Base-by-base conservation (phyloP, 2,329 filamentous ascomycete species). In the Phaeosphaeriaceae sp. region DNA sequence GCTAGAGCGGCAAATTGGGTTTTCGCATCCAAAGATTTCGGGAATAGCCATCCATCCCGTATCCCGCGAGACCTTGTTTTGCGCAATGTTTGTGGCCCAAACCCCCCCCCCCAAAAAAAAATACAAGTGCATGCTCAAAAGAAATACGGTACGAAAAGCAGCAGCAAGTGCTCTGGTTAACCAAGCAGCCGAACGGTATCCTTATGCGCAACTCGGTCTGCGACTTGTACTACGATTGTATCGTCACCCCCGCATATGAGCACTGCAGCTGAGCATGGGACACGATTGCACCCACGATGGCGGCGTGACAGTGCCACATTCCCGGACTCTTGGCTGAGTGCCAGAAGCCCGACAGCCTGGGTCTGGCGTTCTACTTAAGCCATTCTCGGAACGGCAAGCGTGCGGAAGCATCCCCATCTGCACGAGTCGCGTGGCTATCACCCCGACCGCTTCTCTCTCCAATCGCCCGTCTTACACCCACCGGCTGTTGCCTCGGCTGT, bases 291-390 rank as follows among this genome's bases (percentile, higher is more conserved):
- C 55, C 66, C 66, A 67, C 60, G 49, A 66, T 64, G 60, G 56
- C 62, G 65, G 67, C 64, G 57, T 66, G 60, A 62, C 60, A 65
- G 61, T 66, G 62, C 70, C 70, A 71, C 63, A 60, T 56, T 62
- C 60, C 57, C 68, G 67, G 65, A 67, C 58, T 64, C 63, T 64
- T 65, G 63, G 64, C 61, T 62, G 48, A 50, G 52, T 48, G 47
- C 48, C 53, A 54, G 33, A 55, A 48, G 45, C 60, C 69, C 69
- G 66, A 57, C 64, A 58, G 52, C 60, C 42, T 66, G 69, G 69
- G 49, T 63, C 53, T 54, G 64, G 67, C 67, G 62, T 58, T 47
- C 44, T 26, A 35, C 47, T 46, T 62, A 60, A 44, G 29, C 58
- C 51, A 28, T 49, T 63, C 57, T 42, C 42, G 62, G 53, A 50